These are phyloP conservation scores for Pyricularia grisea DNA, from an alignment of 2,329 filamentous ascomycete species.

Conservation along the genomic window DNA sequence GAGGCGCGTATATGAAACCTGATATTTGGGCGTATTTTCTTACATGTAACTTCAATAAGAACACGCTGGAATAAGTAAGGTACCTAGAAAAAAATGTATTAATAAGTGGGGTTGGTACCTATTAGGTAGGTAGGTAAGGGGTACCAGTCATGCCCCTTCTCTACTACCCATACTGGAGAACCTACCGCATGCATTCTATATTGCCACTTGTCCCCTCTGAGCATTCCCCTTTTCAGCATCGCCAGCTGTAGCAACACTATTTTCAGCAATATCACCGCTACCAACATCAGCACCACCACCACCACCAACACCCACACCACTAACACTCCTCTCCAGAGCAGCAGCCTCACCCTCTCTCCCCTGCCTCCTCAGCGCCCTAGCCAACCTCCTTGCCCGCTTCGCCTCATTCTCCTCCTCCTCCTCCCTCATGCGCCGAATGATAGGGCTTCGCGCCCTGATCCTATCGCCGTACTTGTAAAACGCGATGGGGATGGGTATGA, in stretches of 20 bases:
- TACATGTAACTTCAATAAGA: too few species aligned
- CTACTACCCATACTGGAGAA: too few species aligned
- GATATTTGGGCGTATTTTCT: background rate
- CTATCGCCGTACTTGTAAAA: slow-evolving; percentile 52
- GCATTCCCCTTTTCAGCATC: background rate
- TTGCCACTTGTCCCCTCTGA: background rate
- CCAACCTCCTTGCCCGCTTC: background rate
- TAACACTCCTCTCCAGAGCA: background rate
- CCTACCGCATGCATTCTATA: background rate
- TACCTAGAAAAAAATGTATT: too few species aligned
- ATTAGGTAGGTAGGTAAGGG: too few species aligned
- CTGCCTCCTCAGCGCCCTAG: background rate
- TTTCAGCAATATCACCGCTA: background rate
- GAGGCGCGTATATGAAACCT: background rate
- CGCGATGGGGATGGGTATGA: slow-evolving; percentile 67
- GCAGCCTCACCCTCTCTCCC: background rate
- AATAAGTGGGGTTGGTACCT: too few species aligned
- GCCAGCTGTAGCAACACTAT: background rate
- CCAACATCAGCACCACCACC: background rate
- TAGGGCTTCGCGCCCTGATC: slow-evolving; percentile 35
- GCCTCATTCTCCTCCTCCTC: slow-evolving; percentile 25
- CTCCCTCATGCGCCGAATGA: slow-evolving; percentile 32
- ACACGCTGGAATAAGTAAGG: too few species aligned
- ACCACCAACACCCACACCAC: background rate
- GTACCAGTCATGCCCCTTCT: too few species aligned